Conservation (phyloP, 768 basidiomycete species). For the Xerocomellus chrysenteron region DNA sequence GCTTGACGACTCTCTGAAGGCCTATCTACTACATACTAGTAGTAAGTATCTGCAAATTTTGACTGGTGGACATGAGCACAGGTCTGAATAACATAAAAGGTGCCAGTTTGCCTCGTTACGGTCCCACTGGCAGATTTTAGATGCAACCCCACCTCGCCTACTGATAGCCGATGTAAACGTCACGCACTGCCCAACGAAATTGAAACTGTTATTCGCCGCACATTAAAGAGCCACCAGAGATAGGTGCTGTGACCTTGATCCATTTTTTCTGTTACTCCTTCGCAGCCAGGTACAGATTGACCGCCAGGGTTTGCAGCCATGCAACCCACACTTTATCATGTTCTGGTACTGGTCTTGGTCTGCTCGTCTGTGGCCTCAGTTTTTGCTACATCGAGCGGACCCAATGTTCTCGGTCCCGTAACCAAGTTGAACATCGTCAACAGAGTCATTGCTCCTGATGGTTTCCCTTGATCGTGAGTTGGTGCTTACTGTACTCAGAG, state of each 20-base stretch:
- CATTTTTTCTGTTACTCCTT: neutral
- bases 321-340: neutral
- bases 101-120: too few relatives aligned
- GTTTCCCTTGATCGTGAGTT: conserved; percentile 40
- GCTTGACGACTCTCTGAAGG: too few relatives aligned
- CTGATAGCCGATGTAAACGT: too few relatives aligned
- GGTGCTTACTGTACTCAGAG: neutral
- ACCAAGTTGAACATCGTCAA: conserved; percentile 38
- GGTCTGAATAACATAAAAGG: too few relatives aligned
- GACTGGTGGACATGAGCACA: too few relatives aligned
- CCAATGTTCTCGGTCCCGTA: conserved; percentile 16
- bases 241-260: neutral
- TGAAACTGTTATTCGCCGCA: too few relatives aligned
- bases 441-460: conserved; percentile 45
- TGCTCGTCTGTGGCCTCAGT: neutral
- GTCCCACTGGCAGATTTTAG: too few relatives aligned
- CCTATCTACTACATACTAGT: too few relatives aligned
- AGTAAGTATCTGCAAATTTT: too few relatives aligned
- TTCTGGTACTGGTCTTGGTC: neutral
- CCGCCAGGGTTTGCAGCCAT: neutral
- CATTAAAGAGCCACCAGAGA: too few relatives aligned
- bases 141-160: too few relatives aligned
- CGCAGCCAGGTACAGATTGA: neutral
- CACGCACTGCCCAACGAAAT: too few relatives aligned
- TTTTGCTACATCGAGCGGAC: neutral